These are phyloP conservation scores for Hymenoscyphus occultus DNA, from an alignment of 2,329 filamentous ascomycete genomes.

Conservation along the genomic window DNA sequence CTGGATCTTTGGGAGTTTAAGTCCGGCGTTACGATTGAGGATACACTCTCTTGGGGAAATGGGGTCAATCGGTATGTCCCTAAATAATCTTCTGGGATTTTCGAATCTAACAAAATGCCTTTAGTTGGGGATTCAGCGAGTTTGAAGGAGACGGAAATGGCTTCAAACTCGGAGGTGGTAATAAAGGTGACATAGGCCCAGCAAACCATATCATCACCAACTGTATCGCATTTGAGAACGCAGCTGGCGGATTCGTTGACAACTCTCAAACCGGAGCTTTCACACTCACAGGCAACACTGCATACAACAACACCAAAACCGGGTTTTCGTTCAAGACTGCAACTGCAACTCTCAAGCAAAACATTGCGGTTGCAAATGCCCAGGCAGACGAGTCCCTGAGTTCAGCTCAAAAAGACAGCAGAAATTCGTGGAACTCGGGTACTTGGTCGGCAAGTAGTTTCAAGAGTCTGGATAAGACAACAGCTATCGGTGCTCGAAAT, in stretches of 20 bases:
- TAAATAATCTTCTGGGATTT: background rate
- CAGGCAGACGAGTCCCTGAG: constrained; percentile 32
- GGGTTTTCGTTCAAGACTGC: constrained; percentile 41
- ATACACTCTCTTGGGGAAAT: constrained; percentile 47
- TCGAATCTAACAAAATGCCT: background rate
- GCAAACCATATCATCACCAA: constrained; percentile 46
- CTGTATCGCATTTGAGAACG: constrained; percentile 45
- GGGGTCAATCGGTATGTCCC: constrained; percentile 38
- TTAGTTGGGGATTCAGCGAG: constrained; percentile 41
- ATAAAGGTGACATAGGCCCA: constrained; percentile 37
- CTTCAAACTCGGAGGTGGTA: constrained; percentile 42
- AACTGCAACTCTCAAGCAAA: constrained; percentile 39
- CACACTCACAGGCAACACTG: constrained; percentile 43
- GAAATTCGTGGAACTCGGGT: constrained; percentile 44
- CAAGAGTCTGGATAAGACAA: constrained; percentile 37
- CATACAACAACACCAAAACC: constrained; percentile 45
- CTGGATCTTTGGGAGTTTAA: constrained; percentile 45
- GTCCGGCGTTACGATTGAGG: constrained; percentile 43
- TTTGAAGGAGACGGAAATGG: constrained; percentile 48
- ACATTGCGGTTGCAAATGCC: constrained; percentile 40
- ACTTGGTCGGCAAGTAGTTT: constrained; percentile 42
- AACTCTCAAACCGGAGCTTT: constrained; percentile 44
- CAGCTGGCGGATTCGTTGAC: constrained; percentile 46
- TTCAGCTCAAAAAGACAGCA: constrained; percentile 32
- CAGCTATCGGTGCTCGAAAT: constrained; percentile 40